A percentile compares a stretch with the other conserved stretches of the same genome.
phyloP scores from a whole-genome alignment of 2,329 filamentous ascomycete species.

The Talaromyces piceae region DNA sequence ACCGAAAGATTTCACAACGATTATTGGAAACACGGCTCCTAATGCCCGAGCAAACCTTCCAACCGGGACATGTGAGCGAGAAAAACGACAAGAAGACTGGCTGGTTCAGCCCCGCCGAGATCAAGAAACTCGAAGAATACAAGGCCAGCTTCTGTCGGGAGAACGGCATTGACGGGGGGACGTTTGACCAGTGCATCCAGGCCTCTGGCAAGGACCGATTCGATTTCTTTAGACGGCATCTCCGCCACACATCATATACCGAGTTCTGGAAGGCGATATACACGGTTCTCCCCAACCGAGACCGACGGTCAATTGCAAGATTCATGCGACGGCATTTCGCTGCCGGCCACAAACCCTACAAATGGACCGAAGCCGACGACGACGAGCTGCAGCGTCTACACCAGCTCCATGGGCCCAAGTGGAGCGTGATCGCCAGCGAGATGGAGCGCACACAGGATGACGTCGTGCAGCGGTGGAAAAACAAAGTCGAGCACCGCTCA shows the following conservation, averaged over 20 bases:
- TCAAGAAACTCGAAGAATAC: slow-evolving; percentile 23
- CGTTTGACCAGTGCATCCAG: slow-evolving; percentile 29
- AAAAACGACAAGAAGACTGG: slow-evolving; percentile 19
- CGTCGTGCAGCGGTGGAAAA: slow-evolving; percentile 38
- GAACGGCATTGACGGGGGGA: slow-evolving; percentile 15
- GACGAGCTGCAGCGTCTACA: slow-evolving; percentile 30
- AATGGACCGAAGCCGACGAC: slow-evolving; percentile 36
- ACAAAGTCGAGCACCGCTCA: slow-evolving; percentile 30
- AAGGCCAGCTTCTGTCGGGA: slow-evolving; percentile 29
- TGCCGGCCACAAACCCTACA: slow-evolving; percentile 26
- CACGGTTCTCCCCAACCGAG: slow-evolving; percentile 27
- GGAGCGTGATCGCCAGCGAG: slow-evolving; percentile 28
- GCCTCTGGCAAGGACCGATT: slow-evolving; percentile 22
- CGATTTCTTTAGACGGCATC: slow-evolving; percentile 18
- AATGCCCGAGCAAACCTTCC: neutral
- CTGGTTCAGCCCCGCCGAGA: slow-evolving; percentile 25
- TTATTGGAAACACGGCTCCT: neutral
- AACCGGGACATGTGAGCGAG: slow-evolving; percentile 4
- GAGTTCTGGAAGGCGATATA: slow-evolving; percentile 33
- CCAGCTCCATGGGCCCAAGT: slow-evolving; percentile 28
- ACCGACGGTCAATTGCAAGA: slow-evolving; percentile 31
- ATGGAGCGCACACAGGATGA: slow-evolving; percentile 34
- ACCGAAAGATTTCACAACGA: neutral
- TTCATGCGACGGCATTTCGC: slow-evolving; percentile 40
- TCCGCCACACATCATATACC: slow-evolving; percentile 17